Percentiles rank a stretch among this genome's conserved stretches.
These are phyloP conservation scores for Acacia acuminata DNA, from an alignment of 306 rosid genomes.

Conservation along the genomic window DNA sequence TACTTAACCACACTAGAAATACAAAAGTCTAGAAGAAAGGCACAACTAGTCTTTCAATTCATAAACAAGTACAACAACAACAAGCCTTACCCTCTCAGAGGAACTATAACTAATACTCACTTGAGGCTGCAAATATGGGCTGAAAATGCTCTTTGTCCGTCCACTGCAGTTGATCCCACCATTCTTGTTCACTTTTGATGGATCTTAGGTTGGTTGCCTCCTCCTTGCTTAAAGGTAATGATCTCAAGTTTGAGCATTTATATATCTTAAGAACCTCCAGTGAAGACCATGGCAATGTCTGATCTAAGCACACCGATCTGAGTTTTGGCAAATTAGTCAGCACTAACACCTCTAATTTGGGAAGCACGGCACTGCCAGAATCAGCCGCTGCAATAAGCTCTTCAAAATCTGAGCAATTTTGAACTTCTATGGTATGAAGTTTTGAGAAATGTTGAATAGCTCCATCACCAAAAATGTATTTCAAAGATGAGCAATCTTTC, in stretches of 20 bases:
- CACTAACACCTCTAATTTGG: no score
- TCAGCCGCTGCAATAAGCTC: no score
- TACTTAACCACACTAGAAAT: background rate
- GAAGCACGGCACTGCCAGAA: no score
- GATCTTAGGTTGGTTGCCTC: conserved; percentile 2
- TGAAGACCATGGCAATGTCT: conserved; percentile 12
- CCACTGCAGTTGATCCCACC: background rate
- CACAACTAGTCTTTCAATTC: background rate
- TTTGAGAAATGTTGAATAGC: no score
- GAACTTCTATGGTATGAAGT: no score
- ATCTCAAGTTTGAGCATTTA: background rate
- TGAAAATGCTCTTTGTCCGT: conserved; percentile 13
- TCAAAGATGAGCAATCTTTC: background rate
- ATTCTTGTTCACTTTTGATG: conserved; percentile 11
- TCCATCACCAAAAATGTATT: conserved; percentile 10
- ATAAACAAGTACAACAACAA: background rate
- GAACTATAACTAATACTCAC: background rate
- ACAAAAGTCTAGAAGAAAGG: background rate
- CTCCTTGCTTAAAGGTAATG: background rate
- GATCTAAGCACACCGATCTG: background rate
- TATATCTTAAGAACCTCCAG: background rate
- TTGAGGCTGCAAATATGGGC: background rate
- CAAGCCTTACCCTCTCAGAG: background rate
- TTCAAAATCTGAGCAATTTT: no score
- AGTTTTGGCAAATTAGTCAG: conserved; percentile 7